These are phyloP conservation scores for Chlamydomonas sp. DNA, from an alignment of 139 green algal species.

Conservation along the genomic window DNA sequence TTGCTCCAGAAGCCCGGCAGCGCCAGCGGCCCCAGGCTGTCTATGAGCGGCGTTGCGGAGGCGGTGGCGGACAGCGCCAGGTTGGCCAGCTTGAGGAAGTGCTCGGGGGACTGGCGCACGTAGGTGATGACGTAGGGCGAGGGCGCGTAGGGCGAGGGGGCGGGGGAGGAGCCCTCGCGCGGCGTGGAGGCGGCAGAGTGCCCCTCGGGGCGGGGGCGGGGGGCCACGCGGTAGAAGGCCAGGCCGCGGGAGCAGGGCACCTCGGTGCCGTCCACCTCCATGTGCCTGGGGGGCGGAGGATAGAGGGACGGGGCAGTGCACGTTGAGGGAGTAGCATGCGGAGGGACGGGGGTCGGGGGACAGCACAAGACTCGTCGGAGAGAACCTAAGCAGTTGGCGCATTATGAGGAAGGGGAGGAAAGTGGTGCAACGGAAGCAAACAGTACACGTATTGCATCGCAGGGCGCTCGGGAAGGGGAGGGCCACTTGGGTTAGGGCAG, in stretches of 20 bases:
- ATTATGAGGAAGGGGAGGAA: too few relatives aligned
- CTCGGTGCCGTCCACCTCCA: conserved; percentile 21
- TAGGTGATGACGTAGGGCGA: not conserved
- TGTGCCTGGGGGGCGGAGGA: not conserved
- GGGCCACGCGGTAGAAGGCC: conserved; percentile 7
- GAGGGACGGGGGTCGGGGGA: not conserved
- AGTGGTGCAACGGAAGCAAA: too few relatives aligned
- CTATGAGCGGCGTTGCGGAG: conserved; percentile 13
- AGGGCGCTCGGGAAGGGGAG: not conserved
- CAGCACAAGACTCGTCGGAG: too few relatives aligned
- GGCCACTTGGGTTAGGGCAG: not conserved
- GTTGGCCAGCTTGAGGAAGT: conserved; percentile 3
- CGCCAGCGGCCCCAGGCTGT: conserved; percentile 6
- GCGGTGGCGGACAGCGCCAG: conserved; percentile 14
- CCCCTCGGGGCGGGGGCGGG: too few relatives aligned
- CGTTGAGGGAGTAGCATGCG: not conserved
- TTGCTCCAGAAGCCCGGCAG: conserved; percentile 24
- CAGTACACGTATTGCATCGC: too few relatives aligned
- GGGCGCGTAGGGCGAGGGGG: not conserved
- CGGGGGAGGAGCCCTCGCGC: too few relatives aligned
- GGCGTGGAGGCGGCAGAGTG: too few relatives aligned
- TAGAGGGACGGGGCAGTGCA: not conserved
- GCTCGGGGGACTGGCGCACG: conserved; percentile 26
- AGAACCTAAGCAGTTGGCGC: too few relatives aligned
- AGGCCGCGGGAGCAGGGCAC: conserved; percentile 19